A percentile compares a stretch with the other conserved stretches of the same genome.
These are phyloP conservation scores for Sphenostylis stenocarpa DNA, from an alignment of 306 rosid genomes.

Conservation along the genomic window DNA sequence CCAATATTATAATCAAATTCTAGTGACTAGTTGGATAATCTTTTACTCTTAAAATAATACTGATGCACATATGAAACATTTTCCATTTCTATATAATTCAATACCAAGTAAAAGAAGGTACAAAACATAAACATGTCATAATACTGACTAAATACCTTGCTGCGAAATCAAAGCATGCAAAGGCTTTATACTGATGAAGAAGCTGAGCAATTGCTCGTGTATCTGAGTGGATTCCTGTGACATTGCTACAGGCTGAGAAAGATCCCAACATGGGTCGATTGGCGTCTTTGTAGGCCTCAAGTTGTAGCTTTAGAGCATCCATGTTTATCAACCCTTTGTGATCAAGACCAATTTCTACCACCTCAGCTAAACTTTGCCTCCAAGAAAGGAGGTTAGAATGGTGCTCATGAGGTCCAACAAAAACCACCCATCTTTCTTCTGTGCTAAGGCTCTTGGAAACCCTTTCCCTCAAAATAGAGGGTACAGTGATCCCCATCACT, in stretches of 20 bases:
- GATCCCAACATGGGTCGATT: slow-evolving; percentile 78
- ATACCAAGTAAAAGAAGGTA: neutral
- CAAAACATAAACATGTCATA: neutral
- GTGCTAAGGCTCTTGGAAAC: slow-evolving; percentile 26
- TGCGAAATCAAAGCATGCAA: slow-evolving; percentile 84
- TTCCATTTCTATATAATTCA: too few species aligned
- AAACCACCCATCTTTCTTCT: slow-evolving; percentile 81
- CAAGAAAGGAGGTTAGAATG: slow-evolving; percentile 88
- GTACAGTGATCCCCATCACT: slow-evolving; percentile 69
- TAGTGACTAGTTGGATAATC: too few species aligned
- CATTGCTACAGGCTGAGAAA: slow-evolving; percentile 89
- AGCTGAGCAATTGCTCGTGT: slow-evolving; percentile 67
- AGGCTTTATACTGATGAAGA: slow-evolving; percentile 65
- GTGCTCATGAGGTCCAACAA: slow-evolving; percentile 86
- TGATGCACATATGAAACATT: too few species aligned
- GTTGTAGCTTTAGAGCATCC: slow-evolving; percentile 50
- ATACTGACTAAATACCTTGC: slow-evolving; percentile 54
- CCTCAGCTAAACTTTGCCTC: slow-evolving; percentile 81
- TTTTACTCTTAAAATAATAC: too few species aligned
- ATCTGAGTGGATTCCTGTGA: slow-evolving; percentile 71
- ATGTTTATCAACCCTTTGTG: slow-evolving; percentile 58
- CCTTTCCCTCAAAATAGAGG: slow-evolving; percentile 63
- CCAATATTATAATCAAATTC: neutral
- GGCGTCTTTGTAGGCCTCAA: slow-evolving; percentile 43
- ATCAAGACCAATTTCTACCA: slow-evolving; percentile 70